Evolutionary conservation across 371 early-diverging fungal species (phyloP), one percentile per base, ranked within the genome.

Genomic region (Quaeritorhiza haematococci): DNA sequence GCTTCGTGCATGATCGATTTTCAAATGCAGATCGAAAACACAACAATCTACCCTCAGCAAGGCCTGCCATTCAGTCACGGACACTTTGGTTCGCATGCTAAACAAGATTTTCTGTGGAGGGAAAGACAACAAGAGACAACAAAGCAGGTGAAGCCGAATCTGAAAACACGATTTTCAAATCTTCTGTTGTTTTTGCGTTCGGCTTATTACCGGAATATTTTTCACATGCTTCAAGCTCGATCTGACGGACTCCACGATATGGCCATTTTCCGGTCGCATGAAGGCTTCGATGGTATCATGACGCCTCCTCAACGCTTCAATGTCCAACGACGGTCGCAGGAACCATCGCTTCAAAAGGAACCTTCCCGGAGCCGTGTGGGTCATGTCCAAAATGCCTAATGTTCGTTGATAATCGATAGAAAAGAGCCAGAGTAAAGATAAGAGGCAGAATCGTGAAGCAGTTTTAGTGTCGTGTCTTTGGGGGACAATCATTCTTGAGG

Each of bases 51-150:
- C 88, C 74, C 86, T 78, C 15, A 86, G 62, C 17, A 88, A 63
- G 0, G 73, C 64, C 34, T 85, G 82, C 91, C 91, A 90, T n/a
- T 88, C 89, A 8, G 44, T 53, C 2, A 77, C 17, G 1, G 72
- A 65, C 13, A 81, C 69, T 48, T 77, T 78, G 23, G 78, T 75
- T 38, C 66, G 71, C 29, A 89, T 59, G 5, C 68, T 67, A 4
- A 63, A 60, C 3, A 87, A 44, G 7, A 87, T 64, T 33, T 72
- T 71, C 75, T 72, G 30, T 15, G 27, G 26, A 35, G 13, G n/a
- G 7, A 21, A n/a, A n/a, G 23, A 42, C n/a, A 32, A 15, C 32
- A 21, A 32, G 51, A 38, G 38, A 38, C 10, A 13, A 10, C 10
- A 38, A 38, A 10, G 13, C 38, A 13, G 13, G 10, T 38, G 38